These are phyloP conservation scores for Aquilaria malaccensis DNA, from an alignment of 345 rosid genomes.

Conservation along the genomic window DNA sequence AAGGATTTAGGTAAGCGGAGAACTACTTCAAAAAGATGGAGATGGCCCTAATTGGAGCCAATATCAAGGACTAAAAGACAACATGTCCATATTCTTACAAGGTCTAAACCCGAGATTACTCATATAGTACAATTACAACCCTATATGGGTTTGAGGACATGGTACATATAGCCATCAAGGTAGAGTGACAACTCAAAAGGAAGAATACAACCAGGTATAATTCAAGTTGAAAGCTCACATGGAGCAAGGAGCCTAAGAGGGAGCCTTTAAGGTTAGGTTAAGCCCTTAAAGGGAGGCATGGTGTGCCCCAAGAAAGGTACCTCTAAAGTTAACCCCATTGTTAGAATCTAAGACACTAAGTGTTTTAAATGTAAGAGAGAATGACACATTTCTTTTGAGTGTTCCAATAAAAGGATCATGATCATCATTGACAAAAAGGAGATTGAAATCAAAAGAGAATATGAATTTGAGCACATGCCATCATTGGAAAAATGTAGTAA, in stretches of 20 bases:
- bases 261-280: too few species aligned
- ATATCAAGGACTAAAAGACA: conserved; percentile 1
- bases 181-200: neutral
- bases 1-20: neutral
- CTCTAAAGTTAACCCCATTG: too few species aligned
- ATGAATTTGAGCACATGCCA: too few species aligned
- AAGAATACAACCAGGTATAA: neutral
- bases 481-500: too few species aligned
- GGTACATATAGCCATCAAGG: neutral
- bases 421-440: too few species aligned
- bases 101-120: too few species aligned
- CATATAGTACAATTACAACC: too few species aligned
- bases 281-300: too few species aligned
- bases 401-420: neutral
- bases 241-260: too few species aligned
- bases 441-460: too few species aligned
- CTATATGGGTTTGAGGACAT: neutral
- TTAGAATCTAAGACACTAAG: neutral
- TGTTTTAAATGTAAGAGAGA: neutral
- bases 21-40: conserved; percentile 4
- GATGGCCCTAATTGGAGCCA: neutral
- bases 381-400: neutral
- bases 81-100: neutral
- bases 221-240: too few species aligned
- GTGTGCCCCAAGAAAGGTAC: too few species aligned